phyloP scores from a whole-genome alignment of 2,329 filamentous ascomycete genomes.

The Hawksworthiomyces lignivorus region DNA sequence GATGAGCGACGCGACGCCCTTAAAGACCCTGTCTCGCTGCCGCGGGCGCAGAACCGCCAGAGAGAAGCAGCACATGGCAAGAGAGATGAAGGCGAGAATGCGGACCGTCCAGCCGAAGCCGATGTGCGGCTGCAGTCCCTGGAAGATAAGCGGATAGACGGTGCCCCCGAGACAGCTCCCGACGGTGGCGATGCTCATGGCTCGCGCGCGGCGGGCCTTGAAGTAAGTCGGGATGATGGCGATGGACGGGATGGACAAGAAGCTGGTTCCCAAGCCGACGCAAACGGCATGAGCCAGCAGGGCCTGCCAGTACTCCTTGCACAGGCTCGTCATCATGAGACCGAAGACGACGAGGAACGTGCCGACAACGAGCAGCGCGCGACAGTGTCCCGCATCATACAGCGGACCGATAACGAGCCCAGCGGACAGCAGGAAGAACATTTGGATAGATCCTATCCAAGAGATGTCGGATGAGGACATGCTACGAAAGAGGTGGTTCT shows the following conservation, averaged over 20 bases:
- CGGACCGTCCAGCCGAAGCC: constrained; percentile 13
- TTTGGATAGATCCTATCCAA: constrained; percentile 42
- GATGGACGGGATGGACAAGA: constrained; percentile 46
- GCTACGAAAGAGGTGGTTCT: background rate
- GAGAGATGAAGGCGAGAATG: constrained; percentile 8
- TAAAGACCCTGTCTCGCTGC: too few species aligned
- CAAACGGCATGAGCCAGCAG: constrained; percentile 48
- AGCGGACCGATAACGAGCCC: constrained; percentile 34
- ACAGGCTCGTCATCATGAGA: constrained; percentile 36
- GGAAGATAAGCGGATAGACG: constrained; percentile 11
- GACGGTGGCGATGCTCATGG: constrained; percentile 50
- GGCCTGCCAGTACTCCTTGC: constrained; percentile 37
- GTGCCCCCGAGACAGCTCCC: constrained; percentile 51
- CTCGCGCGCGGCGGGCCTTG: constrained; percentile 47
- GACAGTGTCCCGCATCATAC: constrained; percentile 34
- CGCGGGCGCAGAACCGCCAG: constrained; percentile 1
- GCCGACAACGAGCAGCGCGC: constrained; percentile 25
- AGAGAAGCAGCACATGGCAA: constrained; percentile 3
- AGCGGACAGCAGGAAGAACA: constrained; percentile 33
- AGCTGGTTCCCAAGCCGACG: constrained; percentile 45
- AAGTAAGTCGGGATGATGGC: constrained; percentile 56
- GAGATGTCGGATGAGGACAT: constrained; percentile 30
- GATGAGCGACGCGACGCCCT: background rate
- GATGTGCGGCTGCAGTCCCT: background rate
- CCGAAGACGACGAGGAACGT: constrained; percentile 36